phyloP scores from a whole-genome alignment of 176 grass and related monocot genomes.

The Ensete glaucum region DNA sequence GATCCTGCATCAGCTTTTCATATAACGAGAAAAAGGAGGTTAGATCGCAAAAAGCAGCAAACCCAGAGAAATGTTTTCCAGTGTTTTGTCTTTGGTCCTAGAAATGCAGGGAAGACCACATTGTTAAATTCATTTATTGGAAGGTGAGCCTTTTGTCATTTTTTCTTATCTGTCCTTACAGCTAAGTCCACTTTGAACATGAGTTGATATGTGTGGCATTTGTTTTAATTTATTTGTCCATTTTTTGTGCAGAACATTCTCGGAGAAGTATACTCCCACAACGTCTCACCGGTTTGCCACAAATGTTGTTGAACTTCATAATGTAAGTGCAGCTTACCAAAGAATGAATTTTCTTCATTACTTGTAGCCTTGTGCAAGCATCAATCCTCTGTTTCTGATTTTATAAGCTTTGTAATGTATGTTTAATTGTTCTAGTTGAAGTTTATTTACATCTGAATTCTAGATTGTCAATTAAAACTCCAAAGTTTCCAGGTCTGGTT shows the following conservation, averaged over 20 bases:
- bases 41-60: conserved; percentile 86
- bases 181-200: not conserved
- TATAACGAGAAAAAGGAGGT: conserved; percentile 79
- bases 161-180: not conserved
- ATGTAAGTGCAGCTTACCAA: conserved; percentile 59
- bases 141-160: conserved; percentile 34
- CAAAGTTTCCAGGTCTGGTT: no score
- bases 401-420: no score
- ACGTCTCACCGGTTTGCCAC: conserved; percentile 51
- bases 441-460: no score
- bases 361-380: not conserved
- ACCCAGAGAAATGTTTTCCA: conserved; percentile 68
- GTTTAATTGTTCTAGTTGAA: no score
- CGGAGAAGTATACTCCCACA: conserved; percentile 56
- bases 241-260: conserved; percentile 49
- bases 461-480: no score
- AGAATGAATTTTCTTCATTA: conserved; percentile 17
- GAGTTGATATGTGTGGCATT: conserved; percentile 2
- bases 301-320: conserved; percentile 71
- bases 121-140: conserved; percentile 83
- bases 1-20: conserved; percentile 66
- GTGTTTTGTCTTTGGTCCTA: conserved; percentile 88
- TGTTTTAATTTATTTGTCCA: conserved; percentile 5
- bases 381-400: not conserved
- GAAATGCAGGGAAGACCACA: conserved; percentile 71